A percentile compares a stretch with the other conserved stretches of the same genome.
Evolutionary conservation across 805 yeast genomes (phyloP).

Genomic region (Saturnispora gosingensis): DNA sequence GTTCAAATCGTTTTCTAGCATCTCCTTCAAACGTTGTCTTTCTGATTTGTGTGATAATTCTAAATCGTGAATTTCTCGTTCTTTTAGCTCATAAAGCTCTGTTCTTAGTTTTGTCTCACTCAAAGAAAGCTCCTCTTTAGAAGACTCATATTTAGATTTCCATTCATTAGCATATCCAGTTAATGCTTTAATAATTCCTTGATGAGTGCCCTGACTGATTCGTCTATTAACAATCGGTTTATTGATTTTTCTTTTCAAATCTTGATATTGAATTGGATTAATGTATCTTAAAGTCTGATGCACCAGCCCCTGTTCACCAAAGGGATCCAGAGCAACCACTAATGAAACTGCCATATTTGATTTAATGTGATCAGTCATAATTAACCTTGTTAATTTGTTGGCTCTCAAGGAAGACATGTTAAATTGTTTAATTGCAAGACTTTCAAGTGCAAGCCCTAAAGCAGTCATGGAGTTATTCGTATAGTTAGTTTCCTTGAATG

Average conservation of each 20-base stretch:
- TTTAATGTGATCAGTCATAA: slow-evolving; percentile 36
- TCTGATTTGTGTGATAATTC: slow-evolving; percentile 27
- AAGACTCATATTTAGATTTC: slow-evolving; percentile 1
- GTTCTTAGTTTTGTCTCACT: slow-evolving; percentile 26
- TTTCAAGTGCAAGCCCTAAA: slow-evolving; percentile 39
- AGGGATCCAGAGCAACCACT: slow-evolving; percentile 32
- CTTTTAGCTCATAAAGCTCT: slow-evolving; percentile 19
- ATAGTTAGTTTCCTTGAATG: slow-evolving; percentile 38
- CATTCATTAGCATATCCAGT: slow-evolving; percentile 2
- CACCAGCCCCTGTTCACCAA: slow-evolving; percentile 29
- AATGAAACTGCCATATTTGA: slow-evolving; percentile 25
- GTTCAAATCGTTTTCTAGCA: slow-evolving; percentile 27
- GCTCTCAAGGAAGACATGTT: slow-evolving; percentile 37
- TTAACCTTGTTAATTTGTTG: slow-evolving; percentile 39
- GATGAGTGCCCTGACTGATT: not conserved
- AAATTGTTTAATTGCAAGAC: slow-evolving; percentile 30
- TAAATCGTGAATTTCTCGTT: slow-evolving; percentile 31
- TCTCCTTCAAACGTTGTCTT: slow-evolving; percentile 27
- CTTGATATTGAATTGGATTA: slow-evolving; percentile 24
- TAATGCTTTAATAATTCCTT: slow-evolving; percentile 8
- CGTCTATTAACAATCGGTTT: not conserved
- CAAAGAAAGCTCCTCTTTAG: not conserved
- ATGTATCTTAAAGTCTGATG: slow-evolving; percentile 25
- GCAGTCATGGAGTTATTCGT: slow-evolving; percentile 42
- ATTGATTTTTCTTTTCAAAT: slow-evolving; percentile 16